Percentiles rank a stretch among this genome's conserved stretches.
Evolutionary conservation across 2,329 filamentous ascomycete species (phyloP).

Genomic region (Alternaria ventricosa): DNA sequence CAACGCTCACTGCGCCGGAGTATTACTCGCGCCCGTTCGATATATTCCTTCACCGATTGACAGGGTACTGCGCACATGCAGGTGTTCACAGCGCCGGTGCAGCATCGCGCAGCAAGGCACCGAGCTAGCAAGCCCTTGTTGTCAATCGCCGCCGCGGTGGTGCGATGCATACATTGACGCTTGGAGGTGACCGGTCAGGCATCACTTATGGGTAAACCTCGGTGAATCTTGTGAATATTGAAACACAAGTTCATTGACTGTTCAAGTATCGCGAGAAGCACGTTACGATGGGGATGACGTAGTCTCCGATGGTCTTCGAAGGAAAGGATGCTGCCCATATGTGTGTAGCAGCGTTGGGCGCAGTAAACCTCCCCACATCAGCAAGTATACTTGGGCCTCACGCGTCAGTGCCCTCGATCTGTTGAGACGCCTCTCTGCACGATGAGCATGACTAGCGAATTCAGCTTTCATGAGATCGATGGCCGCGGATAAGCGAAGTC

Average conservation of each 20-base stretch:
- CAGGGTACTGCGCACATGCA: constrained; percentile 12
- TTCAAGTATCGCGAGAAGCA: background rate
- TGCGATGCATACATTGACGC: constrained; percentile 1
- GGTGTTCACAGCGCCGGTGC: constrained; percentile 5
- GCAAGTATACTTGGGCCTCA: background rate
- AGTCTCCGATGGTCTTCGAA: background rate
- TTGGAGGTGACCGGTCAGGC: background rate
- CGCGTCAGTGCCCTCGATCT: background rate
- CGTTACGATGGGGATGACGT: background rate
- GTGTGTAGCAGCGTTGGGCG: background rate
- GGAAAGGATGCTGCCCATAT: background rate
- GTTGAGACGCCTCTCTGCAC: constrained; percentile 7
- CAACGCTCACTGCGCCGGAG: constrained; percentile 12
- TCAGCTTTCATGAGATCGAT: background rate
- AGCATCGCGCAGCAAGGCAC: constrained; percentile 14
- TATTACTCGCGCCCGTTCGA: constrained; percentile 15
- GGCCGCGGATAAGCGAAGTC: constrained; percentile 2
- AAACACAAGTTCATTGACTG: background rate
- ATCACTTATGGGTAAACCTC: background rate
- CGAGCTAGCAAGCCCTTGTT: constrained; percentile 5
- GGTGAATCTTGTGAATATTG: background rate
- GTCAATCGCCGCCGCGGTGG: background rate
- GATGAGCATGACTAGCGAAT: background rate
- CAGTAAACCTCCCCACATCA: background rate
- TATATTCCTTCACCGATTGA: constrained; percentile 2